phyloP scores from a whole-genome alignment of 2,329 filamentous ascomycete genomes.

The Ophiostoma himal-ulmi region DNA sequence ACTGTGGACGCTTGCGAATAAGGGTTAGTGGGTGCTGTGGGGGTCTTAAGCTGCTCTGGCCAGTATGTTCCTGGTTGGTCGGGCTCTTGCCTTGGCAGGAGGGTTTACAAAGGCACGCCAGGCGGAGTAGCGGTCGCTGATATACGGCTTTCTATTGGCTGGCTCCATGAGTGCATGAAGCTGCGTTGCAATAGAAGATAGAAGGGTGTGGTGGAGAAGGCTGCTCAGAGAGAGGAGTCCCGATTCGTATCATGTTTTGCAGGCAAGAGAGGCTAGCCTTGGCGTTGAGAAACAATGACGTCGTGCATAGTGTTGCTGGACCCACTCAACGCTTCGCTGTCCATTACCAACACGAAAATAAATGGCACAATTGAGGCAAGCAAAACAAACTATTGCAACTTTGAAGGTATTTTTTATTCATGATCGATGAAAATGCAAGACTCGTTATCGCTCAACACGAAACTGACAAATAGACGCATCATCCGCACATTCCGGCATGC shows the following conservation, averaged over 20 bases:
- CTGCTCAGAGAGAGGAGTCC: not conserved
- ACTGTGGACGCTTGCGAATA: not conserved
- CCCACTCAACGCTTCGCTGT: not conserved
- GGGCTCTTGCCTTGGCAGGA: slow-evolving; percentile 2
- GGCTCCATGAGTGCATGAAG: not conserved
- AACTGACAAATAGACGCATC: not conserved
- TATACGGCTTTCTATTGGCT: not conserved
- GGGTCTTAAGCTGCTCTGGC: not conserved
- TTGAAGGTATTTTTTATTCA: not conserved
- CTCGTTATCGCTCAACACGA: not conserved
- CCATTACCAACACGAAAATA: not conserved
- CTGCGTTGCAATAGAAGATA: not conserved
- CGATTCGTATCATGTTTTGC: not conserved
- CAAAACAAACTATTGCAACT: not conserved
- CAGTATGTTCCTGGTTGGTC: slow-evolving; percentile 4
- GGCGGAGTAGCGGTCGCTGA: not conserved
- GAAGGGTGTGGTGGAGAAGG: not conserved
- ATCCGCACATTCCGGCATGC: not conserved
- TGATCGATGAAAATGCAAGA: not conserved
- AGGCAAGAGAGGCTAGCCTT: not conserved
- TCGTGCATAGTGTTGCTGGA: not conserved
- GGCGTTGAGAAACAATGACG: slow-evolving; percentile 12
- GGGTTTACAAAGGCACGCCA: not conserved
- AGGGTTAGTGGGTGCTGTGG: not conserved
- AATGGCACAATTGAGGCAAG: not conserved